phyloP scores from a whole-genome alignment of 495 filamentous ascomycete genomes.

The Durotheca rogersii region DNA sequence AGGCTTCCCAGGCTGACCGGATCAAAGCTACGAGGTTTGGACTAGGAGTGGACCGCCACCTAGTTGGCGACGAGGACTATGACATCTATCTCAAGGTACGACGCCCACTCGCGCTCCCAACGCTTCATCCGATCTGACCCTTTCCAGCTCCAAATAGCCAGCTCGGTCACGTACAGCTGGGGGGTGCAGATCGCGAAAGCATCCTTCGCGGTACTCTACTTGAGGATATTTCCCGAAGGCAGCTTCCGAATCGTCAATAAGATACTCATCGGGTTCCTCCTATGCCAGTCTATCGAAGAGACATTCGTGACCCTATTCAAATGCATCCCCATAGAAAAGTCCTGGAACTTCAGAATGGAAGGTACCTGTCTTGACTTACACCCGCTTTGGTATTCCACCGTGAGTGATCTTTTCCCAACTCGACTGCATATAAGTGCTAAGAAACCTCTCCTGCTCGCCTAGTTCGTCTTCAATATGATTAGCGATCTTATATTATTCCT shows the following conservation, averaged over 20 bases:
- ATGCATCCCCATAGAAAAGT: conserved; percentile 19
- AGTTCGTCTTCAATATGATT: conserved; percentile 29
- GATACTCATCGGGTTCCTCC: conserved; percentile 19
- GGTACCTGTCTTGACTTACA: conserved; percentile 26
- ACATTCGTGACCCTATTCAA: conserved; percentile 26
- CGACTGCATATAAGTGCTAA: neutral
- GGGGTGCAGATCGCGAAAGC: conserved; percentile 25
- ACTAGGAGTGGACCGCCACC: conserved; percentile 15
- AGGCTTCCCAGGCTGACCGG: neutral
- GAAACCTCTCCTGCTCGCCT: neutral
- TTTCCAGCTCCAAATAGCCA: conserved; percentile 17
- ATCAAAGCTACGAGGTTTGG: conserved; percentile 13
- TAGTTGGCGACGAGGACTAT: conserved; percentile 18
- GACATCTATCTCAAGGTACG: conserved; percentile 13
- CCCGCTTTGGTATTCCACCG: conserved; percentile 30
- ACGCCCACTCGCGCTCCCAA: neutral
- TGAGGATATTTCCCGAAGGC: conserved; percentile 27
- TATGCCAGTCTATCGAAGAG: conserved; percentile 27
- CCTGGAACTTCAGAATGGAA: conserved; percentile 25
- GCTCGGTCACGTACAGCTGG: conserved; percentile 26
- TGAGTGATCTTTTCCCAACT: conserved; percentile 10
- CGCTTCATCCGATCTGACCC: neutral
- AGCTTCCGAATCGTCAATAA: conserved; percentile 22
- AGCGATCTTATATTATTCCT: conserved; percentile 33
- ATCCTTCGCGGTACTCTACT: conserved; percentile 29